Percentiles rank a stretch among this genome's conserved stretches.
Evolutionary conservation across 768 basidiomycete species (phyloP).

Genomic region (Hypsizygus marmoreus): DNA sequence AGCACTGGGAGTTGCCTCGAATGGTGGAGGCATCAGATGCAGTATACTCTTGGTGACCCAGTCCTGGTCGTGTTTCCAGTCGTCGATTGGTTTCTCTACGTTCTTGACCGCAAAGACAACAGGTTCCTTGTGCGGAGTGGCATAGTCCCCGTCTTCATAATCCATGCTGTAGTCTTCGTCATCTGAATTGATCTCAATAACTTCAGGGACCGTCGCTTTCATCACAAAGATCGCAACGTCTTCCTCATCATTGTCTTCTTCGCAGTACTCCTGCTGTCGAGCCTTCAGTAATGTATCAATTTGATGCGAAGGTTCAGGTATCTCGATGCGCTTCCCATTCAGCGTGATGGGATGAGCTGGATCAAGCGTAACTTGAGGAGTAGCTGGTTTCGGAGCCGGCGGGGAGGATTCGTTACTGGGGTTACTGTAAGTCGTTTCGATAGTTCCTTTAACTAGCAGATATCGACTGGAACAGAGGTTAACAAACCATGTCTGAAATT

Average conservation of each 20-base stretch:
- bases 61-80: conserved; percentile 56
- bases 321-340: conserved; percentile 36
- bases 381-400: conserved; percentile 13
- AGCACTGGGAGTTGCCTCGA: conserved; percentile 53
- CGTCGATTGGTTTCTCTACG: conserved; percentile 29
- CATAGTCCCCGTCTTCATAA: too few relatives aligned
- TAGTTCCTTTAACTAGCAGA: conserved; percentile 50
- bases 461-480: conserved; percentile 48
- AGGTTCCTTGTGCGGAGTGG: too few relatives aligned
- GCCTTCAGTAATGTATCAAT: conserved; percentile 48
- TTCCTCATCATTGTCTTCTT: conserved; percentile 50
- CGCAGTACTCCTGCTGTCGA: conserved; percentile 39
- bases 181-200: conserved; percentile 33
- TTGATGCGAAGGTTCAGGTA: conserved; percentile 61
- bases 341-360: conserved; percentile 47
- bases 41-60: conserved; percentile 48
- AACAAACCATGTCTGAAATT: too few relatives aligned
- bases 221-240: conserved; percentile 34
- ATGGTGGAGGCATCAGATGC: conserved; percentile 61
- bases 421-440: conserved; percentile 8
- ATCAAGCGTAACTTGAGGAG: conserved; percentile 52
- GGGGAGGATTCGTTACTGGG: conserved; percentile 6
- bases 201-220: conserved; percentile 13
- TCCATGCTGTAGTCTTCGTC: conserved; percentile 32
- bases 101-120: too few relatives aligned